phyloP scores from a whole-genome alignment of 164 flowering plant species.

The Aristolochia californica region DNA sequence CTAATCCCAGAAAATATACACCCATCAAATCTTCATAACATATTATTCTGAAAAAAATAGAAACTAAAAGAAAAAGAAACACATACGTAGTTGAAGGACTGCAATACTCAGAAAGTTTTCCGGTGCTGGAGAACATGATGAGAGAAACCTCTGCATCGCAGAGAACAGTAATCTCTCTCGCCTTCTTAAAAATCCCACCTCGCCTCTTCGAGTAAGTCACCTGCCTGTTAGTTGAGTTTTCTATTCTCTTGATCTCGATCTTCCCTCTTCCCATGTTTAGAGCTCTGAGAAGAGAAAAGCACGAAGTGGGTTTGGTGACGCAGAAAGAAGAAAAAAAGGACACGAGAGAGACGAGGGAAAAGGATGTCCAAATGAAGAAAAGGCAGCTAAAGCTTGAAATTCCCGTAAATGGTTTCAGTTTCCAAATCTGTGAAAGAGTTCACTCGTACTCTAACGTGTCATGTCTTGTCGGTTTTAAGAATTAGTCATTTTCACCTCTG shows the following conservation, averaged over 20 bases:
- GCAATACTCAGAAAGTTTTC: conserved; percentile 34
- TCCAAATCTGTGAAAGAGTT: conserved; percentile 10
- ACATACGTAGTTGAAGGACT: not conserved
- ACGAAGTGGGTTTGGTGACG: too few relatives aligned
- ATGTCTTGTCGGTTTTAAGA: conserved; percentile 3
- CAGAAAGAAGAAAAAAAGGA: not conserved
- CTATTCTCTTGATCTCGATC: too few relatives aligned
- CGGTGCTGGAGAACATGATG: conserved; percentile 41
- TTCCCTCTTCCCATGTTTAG: conserved; percentile 76
- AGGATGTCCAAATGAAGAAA: not conserved
- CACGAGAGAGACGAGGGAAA: not conserved
- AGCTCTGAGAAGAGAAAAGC: not conserved
- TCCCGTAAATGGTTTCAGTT: not conserved
- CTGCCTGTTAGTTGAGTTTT: too few relatives aligned
- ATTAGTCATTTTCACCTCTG: conserved; percentile 1
- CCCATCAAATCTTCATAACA: not conserved
- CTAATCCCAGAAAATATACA: conserved; percentile 17
- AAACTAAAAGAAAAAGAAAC: conserved; percentile 1
- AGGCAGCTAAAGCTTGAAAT: not conserved
- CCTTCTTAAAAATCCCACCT: conserved; percentile 63
- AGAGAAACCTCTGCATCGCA: conserved; percentile 67
- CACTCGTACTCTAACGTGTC: conserved; percentile 1
- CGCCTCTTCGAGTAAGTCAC: conserved; percentile 63
- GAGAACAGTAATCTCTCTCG: conserved; percentile 53
- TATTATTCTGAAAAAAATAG: not conserved